A percentile compares a stretch with the other conserved stretches of the same genome.
Evolutionary conservation across 169 alveolate genomes (phyloP).

Genomic region (Cryptosporidium sp.): DNA sequence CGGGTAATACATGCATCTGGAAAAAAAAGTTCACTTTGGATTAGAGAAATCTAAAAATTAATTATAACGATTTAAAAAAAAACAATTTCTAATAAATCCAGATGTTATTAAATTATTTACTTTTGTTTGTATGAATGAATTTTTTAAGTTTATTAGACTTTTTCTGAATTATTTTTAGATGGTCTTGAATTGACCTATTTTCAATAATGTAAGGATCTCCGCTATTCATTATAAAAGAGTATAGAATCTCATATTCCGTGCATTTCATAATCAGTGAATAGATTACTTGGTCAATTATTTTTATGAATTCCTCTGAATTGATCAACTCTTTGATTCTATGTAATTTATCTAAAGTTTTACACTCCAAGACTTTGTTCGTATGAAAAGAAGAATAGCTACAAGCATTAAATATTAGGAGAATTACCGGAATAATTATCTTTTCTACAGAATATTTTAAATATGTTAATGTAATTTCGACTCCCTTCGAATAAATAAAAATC

Average conservation of each 20-base stretch:
- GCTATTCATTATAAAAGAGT: slow-evolving; percentile 28
- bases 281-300: neutral
- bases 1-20: neutral
- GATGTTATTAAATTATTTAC: neutral
- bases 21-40: neutral
- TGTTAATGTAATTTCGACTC: slow-evolving; percentile 16
- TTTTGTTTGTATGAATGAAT: neutral
- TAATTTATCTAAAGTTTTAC: slow-evolving; percentile 18
- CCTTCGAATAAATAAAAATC: slow-evolving; percentile 49
- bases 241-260: slow-evolving; percentile 47
- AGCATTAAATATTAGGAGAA: slow-evolving; percentile 21
- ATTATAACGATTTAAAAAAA: no score
- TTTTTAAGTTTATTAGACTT: neutral
- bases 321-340: slow-evolving; percentile 17
- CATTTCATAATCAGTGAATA: slow-evolving; percentile 40
- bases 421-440: slow-evolving; percentile 5
- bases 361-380: slow-evolving; percentile 52
- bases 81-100: no score
- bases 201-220: slow-evolving; percentile 33
- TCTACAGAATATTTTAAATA: slow-evolving; percentile 35
- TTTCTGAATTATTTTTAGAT: slow-evolving; percentile 2
- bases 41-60: no score
- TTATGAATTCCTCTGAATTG: slow-evolving; percentile 4
- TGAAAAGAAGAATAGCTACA: slow-evolving; percentile 60
- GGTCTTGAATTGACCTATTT: slow-evolving; percentile 7